These are phyloP conservation scores for Aspergillus udagawae DNA, from an alignment of 2,329 filamentous ascomycete species.

Conservation along the genomic window DNA sequence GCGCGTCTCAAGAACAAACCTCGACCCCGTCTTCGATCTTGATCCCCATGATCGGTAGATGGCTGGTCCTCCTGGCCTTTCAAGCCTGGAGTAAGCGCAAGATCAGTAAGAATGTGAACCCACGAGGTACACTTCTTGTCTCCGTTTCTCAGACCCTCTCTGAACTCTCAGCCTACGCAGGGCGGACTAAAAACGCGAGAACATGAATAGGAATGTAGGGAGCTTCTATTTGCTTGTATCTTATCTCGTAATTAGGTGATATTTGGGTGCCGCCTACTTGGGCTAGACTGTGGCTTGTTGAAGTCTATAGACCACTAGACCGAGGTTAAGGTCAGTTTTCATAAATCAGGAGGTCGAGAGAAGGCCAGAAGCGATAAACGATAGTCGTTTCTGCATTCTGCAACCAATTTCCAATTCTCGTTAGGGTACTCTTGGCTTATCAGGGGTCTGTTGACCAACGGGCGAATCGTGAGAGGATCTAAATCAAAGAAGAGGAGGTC, in stretches of 20 bases:
- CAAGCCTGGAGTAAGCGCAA: conserved; percentile 43
- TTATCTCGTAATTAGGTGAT: background rate
- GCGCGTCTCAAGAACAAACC: conserved; percentile 47
- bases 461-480: background rate
- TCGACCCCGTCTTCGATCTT: conserved; percentile 46
- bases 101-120: conserved; percentile 38
- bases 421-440: background rate
- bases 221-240: background rate
- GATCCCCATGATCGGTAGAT: conserved; percentile 47
- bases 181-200: conserved; percentile 56
- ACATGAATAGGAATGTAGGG: conserved; percentile 33
- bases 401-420: background rate
- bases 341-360: too few species aligned
- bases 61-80: conserved; percentile 36
- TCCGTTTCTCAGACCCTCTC: conserved; percentile 55
- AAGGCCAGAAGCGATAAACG: background rate
- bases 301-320: too few species aligned
- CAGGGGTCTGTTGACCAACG: background rate
- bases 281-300: background rate
- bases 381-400: background rate
- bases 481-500: background rate
- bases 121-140: conserved; percentile 30
- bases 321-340: background rate
- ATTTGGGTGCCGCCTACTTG: background rate
- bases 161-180: conserved; percentile 45